phyloP scores from a whole-genome alignment of 202 grass and related monocot species.

The Saccharum hybrid region DNA sequence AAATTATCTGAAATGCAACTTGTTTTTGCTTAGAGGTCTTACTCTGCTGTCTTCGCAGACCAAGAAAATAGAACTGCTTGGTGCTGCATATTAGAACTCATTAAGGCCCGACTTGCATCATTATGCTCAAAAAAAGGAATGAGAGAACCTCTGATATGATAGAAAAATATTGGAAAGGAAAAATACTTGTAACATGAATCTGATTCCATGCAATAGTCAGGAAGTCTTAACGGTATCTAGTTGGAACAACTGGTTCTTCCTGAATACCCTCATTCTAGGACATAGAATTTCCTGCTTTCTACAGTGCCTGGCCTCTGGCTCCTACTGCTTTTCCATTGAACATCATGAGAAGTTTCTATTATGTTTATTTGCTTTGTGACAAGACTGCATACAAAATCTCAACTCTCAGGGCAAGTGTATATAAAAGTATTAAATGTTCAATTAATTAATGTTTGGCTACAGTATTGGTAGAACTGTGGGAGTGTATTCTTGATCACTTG shows the following conservation, averaged over 20 bases:
- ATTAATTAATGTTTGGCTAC: constrained; percentile 1
- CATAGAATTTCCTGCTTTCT: neutral
- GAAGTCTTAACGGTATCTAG: too few species aligned
- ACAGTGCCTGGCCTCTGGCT: neutral
- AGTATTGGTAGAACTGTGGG: neutral
- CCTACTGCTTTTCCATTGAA: neutral
- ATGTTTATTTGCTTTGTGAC: constrained; percentile 15
- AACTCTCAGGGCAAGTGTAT: neutral
- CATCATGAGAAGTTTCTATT: constrained; percentile 3
- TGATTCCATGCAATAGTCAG: too few species aligned
- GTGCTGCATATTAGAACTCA: too few species aligned
- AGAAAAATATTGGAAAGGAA: neutral
- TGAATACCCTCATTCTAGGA: too few species aligned
- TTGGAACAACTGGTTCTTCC: too few species aligned
- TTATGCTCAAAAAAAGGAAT: neutral
- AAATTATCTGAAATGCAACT: neutral
- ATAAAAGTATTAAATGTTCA: neutral
- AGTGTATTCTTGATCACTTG: neutral
- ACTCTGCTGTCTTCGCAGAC: too few species aligned
- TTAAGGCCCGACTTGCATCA: neutral
- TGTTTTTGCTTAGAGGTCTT: neutral
- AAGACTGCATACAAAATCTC: neutral
- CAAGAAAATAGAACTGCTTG: too few species aligned
- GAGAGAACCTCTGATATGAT: neutral
- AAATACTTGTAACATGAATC: neutral